phyloP scores from a whole-genome alignment of 2,329 filamentous ascomycete species.

The Fusarium sp. region DNA sequence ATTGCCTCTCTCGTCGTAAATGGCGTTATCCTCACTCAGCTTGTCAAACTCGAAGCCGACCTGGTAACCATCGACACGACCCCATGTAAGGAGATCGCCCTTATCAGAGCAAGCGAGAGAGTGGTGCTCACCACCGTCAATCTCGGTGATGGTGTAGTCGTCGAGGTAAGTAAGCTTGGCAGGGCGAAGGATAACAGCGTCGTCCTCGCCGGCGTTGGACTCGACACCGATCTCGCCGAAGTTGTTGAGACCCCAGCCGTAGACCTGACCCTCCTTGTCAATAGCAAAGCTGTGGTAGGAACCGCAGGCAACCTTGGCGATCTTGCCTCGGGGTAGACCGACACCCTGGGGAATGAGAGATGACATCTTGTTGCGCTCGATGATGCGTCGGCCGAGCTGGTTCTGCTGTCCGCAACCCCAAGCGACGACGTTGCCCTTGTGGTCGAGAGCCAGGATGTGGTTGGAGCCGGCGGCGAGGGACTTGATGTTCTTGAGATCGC shows the following conservation, averaged over 20 bases:
- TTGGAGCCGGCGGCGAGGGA: conserved; percentile 76
- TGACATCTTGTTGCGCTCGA: conserved; percentile 73
- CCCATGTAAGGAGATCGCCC: conserved; percentile 72
- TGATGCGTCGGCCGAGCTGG: conserved; percentile 70
- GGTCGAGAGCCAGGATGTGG: conserved; percentile 77
- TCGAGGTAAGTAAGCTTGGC: conserved; percentile 74
- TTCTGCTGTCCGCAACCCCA: conserved; percentile 81
- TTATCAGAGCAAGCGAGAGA: conserved; percentile 72
- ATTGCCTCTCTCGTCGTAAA: conserved; percentile 72
- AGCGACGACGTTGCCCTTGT: conserved; percentile 73
- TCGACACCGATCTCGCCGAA: conserved; percentile 82
- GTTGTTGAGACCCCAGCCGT: conserved; percentile 88
- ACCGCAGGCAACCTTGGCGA: conserved; percentile 70
- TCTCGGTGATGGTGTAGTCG: conserved; percentile 72
- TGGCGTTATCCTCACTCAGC: conserved; percentile 64
- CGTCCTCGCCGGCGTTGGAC: conserved; percentile 64
- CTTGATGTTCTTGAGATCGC: conserved; percentile 74
- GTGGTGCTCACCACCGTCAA: conserved; percentile 82
- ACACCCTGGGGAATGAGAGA: conserved; percentile 72
- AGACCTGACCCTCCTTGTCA: conserved; percentile 77
- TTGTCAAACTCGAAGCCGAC: conserved; percentile 69
- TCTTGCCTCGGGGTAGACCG: conserved; percentile 68
- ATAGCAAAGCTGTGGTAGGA: conserved; percentile 88
- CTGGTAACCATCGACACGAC: conserved; percentile 66
- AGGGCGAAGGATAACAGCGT: conserved; percentile 79